A percentile compares a stretch with the other conserved stretches of the same genome.
Evolutionary conservation across 352 stramenopile genomes (phyloP).

Genomic region (Halophytophthora polymorphica): DNA sequence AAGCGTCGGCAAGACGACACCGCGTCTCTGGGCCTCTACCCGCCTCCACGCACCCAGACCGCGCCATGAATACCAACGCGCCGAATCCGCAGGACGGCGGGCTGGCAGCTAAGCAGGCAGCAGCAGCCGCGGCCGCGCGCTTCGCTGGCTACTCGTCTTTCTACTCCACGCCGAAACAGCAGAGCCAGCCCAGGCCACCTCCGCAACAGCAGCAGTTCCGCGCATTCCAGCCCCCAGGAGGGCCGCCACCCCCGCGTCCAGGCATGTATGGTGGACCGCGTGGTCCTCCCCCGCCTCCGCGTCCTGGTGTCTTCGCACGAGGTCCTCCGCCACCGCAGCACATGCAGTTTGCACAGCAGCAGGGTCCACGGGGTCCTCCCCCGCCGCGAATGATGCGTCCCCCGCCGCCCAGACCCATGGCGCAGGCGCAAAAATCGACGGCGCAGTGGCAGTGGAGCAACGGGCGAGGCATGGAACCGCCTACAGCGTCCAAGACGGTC

Average conservation of each 20-base stretch:
- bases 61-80: slow-evolving; percentile 35
- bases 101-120: slow-evolving; percentile 29
- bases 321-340: slow-evolving; percentile 14
- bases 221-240: slow-evolving; percentile 4
- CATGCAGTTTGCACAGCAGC: slow-evolving; percentile 10
- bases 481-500: slow-evolving; percentile 10
- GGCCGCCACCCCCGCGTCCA: slow-evolving; percentile 13
- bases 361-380: slow-evolving; percentile 7
- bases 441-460: slow-evolving; percentile 74
- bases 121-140: slow-evolving; percentile 35
- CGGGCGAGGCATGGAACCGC: slow-evolving; percentile 18
- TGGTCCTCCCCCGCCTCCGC: slow-evolving; percentile 20
- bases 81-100: slow-evolving; percentile 19
- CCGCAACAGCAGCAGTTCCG: slow-evolving; percentile 2
- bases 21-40: neutral
- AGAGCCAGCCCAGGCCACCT: neutral
- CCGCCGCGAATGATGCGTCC: slow-evolving; percentile 37
- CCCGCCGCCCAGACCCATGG: slow-evolving; percentile 28
- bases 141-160: slow-evolving; percentile 72
- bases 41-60: neutral
- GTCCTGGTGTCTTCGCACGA: slow-evolving; percentile 15
- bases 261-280: slow-evolving; percentile 22
- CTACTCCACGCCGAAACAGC: slow-evolving; percentile 35
- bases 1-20: neutral
- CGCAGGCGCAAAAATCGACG: slow-evolving; percentile 16